phyloP scores from a whole-genome alignment of 805 yeast species.

The Lachancea fermentati region DNA sequence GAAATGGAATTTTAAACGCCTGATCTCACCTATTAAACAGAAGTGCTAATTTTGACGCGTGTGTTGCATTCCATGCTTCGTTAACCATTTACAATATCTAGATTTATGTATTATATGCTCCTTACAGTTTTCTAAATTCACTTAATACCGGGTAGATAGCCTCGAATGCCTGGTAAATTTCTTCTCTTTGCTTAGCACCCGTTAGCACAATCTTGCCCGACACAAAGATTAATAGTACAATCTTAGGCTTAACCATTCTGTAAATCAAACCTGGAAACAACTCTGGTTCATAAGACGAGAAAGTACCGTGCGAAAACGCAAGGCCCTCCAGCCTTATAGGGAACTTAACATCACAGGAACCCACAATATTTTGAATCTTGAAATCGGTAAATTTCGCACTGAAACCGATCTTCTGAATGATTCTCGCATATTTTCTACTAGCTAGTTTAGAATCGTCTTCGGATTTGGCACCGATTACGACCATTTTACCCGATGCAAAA shows the following conservation, averaged over 20 bases:
- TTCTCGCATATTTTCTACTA: slow-evolving; percentile 95
- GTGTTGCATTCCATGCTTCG: neutral
- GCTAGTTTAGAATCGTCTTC: slow-evolving; percentile 99
- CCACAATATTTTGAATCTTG: slow-evolving; percentile 96
- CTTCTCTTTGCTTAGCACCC: slow-evolving; percentile 98
- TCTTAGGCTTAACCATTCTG: slow-evolving; percentile 99
- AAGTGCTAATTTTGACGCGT: too few relatives aligned
- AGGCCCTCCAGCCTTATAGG: slow-evolving; percentile 96
- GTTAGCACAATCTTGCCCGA: slow-evolving; percentile 96
- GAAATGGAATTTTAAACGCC: too few relatives aligned
- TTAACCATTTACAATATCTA: neutral
- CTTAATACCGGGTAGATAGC: slow-evolving; percentile 97
- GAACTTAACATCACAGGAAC: slow-evolving; percentile 97
- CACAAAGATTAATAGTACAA: slow-evolving; percentile 90
- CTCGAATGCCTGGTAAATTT: slow-evolving; percentile 96
- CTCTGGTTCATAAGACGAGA: slow-evolving; percentile 98
- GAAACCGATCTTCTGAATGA: slow-evolving; percentile 95
- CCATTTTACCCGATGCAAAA: slow-evolving; percentile 99
- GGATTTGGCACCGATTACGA: slow-evolving; percentile 97
- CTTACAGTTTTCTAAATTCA: slow-evolving; percentile 78
- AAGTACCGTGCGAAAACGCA: slow-evolving; percentile 97
- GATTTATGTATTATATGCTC: neutral
- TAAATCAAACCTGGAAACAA: slow-evolving; percentile 96
- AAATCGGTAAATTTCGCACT: slow-evolving; percentile 97
- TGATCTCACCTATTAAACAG: neutral